phyloP scores from a whole-genome alignment of 2,329 filamentous ascomycete genomes.

The Penicillium sp. region DNA sequence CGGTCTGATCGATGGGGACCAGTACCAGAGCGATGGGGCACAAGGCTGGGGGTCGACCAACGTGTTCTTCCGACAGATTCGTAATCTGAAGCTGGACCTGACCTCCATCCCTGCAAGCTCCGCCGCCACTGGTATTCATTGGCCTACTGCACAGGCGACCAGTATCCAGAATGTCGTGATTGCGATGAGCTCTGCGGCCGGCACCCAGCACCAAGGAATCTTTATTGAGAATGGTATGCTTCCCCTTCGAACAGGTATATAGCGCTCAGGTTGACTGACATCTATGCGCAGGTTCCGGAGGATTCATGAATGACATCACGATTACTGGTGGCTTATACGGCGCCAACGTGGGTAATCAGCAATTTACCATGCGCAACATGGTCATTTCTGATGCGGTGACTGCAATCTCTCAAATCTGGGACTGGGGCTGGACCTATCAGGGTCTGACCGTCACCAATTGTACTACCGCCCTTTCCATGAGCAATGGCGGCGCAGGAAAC shows the following conservation, averaged over 20 bases:
- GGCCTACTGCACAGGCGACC: conserved; percentile 52
- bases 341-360: conserved; percentile 58
- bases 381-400: conserved; percentile 48
- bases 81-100: conserved; percentile 60
- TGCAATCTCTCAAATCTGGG: conserved; percentile 53
- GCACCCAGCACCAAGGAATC: conserved; percentile 52
- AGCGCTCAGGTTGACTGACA: neutral
- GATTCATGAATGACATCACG: conserved; percentile 53
- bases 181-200: conserved; percentile 45
- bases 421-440: conserved; percentile 55
- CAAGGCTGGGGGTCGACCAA: conserved; percentile 46
- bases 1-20: conserved; percentile 54
- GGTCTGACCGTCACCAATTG: conserved; percentile 49
- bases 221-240: conserved; percentile 52
- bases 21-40: conserved; percentile 40
- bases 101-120: conserved; percentile 31
- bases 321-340: conserved; percentile 59
- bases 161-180: conserved; percentile 59
- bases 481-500: conserved; percentile 34
- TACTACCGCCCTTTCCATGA: conserved; percentile 48
- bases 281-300: conserved; percentile 44
- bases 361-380: conserved; percentile 56
- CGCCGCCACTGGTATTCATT: conserved; percentile 43
- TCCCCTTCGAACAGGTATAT: no score
- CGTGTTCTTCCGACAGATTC: conserved; percentile 59